Evolutionary conservation across 768 basidiomycete species (phyloP).

Genomic region (Trametes punicea): DNA sequence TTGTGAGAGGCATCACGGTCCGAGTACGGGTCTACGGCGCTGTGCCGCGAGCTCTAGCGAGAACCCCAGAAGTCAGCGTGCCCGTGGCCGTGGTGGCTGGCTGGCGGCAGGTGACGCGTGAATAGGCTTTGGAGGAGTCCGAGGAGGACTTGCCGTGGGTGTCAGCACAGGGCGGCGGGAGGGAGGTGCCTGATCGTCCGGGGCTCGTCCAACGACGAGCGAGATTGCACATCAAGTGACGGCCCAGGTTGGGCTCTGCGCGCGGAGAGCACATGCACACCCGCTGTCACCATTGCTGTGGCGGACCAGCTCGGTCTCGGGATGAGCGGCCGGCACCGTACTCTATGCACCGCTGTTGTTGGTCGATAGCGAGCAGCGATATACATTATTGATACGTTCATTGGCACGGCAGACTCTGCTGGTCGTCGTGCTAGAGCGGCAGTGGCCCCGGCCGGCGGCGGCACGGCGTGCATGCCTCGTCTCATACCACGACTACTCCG

Average conservation of each 20-base stretch:
- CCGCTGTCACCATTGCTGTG: not conserved
- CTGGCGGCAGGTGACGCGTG: not conserved
- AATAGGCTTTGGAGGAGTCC: not conserved
- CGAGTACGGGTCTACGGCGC: not conserved
- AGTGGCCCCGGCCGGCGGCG: not conserved
- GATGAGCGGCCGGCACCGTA: not conserved
- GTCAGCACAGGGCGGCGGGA: not conserved
- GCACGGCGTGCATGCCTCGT: conserved; percentile 52
- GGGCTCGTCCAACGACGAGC: conserved; percentile 6
- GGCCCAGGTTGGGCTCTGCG: not conserved
- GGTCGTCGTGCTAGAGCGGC: too few relatives aligned
- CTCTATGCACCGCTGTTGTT: not conserved
- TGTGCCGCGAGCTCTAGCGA: not conserved
- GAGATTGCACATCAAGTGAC: conserved; percentile 9
- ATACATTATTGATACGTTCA: too few relatives aligned
- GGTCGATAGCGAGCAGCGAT: too few relatives aligned
- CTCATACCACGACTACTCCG: conserved; percentile 63
- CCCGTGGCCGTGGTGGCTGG: not conserved
- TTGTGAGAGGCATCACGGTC: conserved; percentile 15
- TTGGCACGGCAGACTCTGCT: not conserved
- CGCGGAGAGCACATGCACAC: not conserved
- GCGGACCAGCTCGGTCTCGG: not conserved
- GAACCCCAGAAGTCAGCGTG: not conserved
- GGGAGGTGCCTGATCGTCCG: conserved; percentile 13
- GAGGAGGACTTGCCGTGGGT: not conserved